These are phyloP conservation scores for Phascolomyces articulosus DNA, from an alignment of 371 early-diverging fungal genomes.

Conservation along the genomic window DNA sequence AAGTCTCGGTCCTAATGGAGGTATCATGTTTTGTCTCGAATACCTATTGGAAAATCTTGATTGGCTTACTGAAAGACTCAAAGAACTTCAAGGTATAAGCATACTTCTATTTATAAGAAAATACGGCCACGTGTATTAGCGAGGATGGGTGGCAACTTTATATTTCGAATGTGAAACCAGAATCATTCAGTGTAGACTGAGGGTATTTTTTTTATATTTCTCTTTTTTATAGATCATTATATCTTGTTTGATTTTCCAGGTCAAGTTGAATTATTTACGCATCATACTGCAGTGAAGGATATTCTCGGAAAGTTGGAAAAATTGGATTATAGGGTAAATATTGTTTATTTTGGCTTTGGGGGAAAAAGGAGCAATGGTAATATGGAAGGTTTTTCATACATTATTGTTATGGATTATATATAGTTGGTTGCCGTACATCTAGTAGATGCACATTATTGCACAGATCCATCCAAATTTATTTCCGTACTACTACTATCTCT, in stretches of 20 bases:
- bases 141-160: too few species aligned
- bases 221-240: constrained; percentile 75
- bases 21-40: constrained; percentile 97
- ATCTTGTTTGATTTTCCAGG: constrained; percentile 99
- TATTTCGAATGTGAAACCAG: too few species aligned
- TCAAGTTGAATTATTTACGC: constrained; percentile 98
- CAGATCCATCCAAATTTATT: constrained; percentile 93
- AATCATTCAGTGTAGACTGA: too few species aligned
- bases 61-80: constrained; percentile 88
- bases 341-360: too few species aligned
- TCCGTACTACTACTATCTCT: constrained; percentile 86
- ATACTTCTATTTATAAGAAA: constrained; percentile 18
- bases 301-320: constrained; percentile 80
- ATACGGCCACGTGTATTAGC: too few species aligned
- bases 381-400: too few species aligned
- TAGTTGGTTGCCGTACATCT: constrained; percentile 91
- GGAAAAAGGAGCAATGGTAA: too few species aligned
- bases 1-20: constrained; percentile 99
- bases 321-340: constrained; percentile 67
- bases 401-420: too few species aligned
- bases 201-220: constrained; percentile 9
- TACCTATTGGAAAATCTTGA: constrained; percentile 91
- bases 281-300: constrained; percentile 84
- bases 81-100: constrained; percentile 62
- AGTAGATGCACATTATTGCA: constrained; percentile 93